Evolutionary conservation across 2,329 filamentous ascomycete genomes (phyloP).

Genomic region (Phyllosticta citribraziliensis): DNA sequence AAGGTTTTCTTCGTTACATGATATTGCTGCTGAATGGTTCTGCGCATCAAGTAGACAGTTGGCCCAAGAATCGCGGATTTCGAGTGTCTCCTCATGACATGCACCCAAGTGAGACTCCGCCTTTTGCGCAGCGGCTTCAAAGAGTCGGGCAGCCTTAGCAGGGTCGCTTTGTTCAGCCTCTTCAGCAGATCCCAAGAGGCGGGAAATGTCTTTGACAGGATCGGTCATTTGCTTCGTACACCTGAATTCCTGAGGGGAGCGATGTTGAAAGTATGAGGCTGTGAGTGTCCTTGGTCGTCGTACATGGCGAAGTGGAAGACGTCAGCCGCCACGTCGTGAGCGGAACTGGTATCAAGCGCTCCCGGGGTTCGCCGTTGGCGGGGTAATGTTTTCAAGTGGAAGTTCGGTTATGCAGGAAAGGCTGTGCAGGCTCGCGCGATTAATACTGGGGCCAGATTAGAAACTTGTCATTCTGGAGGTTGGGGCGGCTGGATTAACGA

Average conservation of each 20-base stretch:
- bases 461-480: background rate
- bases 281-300: background rate
- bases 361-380: background rate
- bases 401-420: background rate
- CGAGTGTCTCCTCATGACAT: background rate
- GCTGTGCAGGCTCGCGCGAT: background rate
- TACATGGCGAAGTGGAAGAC: background rate
- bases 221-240: background rate
- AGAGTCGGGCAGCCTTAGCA: background rate
- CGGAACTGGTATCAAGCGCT: background rate
- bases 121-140: background rate
- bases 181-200: background rate
- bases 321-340: background rate
- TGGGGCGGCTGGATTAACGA: background rate
- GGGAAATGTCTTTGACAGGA: background rate
- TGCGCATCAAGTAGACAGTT: background rate
- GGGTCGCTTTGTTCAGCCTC: background rate
- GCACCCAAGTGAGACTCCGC: background rate
- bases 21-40: background rate
- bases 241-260: background rate
- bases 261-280: background rate
- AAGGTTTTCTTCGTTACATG: background rate
- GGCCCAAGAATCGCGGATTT: background rate
- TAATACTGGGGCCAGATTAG: background rate
- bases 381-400: background rate